Conservation (phyloP, 768 basidiomycete genomes). For the Lactarius vividus region DNA sequence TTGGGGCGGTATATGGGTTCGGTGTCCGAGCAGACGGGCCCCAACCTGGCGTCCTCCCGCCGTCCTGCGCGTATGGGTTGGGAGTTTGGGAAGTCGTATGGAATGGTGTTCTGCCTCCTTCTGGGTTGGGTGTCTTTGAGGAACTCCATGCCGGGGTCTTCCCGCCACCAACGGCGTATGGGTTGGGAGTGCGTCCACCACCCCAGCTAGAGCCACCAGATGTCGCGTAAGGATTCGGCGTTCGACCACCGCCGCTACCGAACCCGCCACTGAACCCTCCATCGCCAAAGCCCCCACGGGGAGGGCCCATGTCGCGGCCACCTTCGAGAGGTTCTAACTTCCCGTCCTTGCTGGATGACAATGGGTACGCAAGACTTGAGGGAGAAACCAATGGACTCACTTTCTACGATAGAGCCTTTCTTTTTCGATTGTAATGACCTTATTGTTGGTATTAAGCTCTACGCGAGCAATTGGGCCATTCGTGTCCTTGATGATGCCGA, state of each 20-base stretch:
- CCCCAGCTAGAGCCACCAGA: slow-evolving; percentile 29
- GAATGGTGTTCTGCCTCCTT: slow-evolving; percentile 66
- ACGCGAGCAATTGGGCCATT: slow-evolving; percentile 85
- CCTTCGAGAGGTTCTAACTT: slow-evolving; percentile 51
- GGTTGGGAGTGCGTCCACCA: slow-evolving; percentile 37
- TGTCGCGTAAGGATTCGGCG: slow-evolving; percentile 21
- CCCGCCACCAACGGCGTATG: slow-evolving; percentile 37
- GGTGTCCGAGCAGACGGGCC: slow-evolving; percentile 50
- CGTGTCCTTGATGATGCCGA: slow-evolving; percentile 92
- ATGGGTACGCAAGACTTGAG: slow-evolving; percentile 8
- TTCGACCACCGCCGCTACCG: slow-evolving; percentile 21
- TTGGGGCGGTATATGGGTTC: slow-evolving; percentile 43
- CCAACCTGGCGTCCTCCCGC: slow-evolving; percentile 55
- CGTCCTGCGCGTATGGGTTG: slow-evolving; percentile 57
- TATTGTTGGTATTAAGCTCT: slow-evolving; percentile 87
- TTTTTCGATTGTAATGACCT: slow-evolving; percentile 84
- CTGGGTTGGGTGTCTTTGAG: slow-evolving; percentile 63
- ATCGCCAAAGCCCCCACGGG: slow-evolving; percentile 31
- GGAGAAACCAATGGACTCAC: slow-evolving; percentile 44
- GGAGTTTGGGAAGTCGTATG: slow-evolving; percentile 66
- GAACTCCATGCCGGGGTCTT: slow-evolving; percentile 29
- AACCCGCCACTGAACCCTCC: slow-evolving; percentile 24
- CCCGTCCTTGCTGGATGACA: slow-evolving; percentile 52
- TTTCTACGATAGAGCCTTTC: slow-evolving; percentile 67
- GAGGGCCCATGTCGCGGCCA: slow-evolving; percentile 37